These are phyloP conservation scores for Microdochium trichocladiopsis DNA, from an alignment of 2,329 filamentous ascomycete genomes.

Conservation along the genomic window DNA sequence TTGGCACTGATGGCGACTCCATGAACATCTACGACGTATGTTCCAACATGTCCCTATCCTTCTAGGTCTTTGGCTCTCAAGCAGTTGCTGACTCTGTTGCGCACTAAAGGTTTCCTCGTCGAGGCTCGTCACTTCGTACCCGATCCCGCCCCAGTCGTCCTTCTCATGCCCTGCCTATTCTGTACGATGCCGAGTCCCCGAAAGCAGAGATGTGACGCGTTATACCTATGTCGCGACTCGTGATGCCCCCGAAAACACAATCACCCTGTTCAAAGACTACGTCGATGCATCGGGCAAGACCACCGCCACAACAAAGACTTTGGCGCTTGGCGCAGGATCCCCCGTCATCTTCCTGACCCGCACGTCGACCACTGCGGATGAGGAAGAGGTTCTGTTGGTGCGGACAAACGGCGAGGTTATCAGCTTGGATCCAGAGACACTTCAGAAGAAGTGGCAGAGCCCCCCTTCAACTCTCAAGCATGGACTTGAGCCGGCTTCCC, in stretches of 20 bases:
- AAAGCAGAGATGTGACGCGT: constrained; percentile 40
- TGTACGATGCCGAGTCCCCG: constrained; percentile 41
- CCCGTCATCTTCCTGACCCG: constrained; percentile 35
- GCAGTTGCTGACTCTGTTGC: constrained; percentile 8
- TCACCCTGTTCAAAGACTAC: constrained; percentile 54
- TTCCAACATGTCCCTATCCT: not conserved
- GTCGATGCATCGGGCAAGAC: constrained; percentile 44
- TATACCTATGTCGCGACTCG: constrained; percentile 56
- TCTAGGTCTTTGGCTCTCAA: no score
- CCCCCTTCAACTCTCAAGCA: constrained; percentile 33
- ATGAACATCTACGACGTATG: constrained; percentile 56
- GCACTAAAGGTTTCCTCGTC: constrained; percentile 49
- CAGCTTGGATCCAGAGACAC: constrained; percentile 50
- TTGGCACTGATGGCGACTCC: constrained; percentile 59
- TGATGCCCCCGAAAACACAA: constrained; percentile 37
- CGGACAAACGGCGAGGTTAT: constrained; percentile 54
- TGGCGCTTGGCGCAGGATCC: constrained; percentile 30
- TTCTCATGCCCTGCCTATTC: constrained; percentile 58
- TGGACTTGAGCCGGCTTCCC: constrained; percentile 24
- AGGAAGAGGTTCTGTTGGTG: constrained; percentile 42
- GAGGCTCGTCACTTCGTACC: constrained; percentile 58
- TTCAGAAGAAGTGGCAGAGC: constrained; percentile 39
- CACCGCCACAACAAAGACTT: constrained; percentile 39
- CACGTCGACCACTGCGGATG: constrained; percentile 5
- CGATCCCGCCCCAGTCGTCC: constrained; percentile 56